Evolutionary conservation across 768 basidiomycete species (phyloP).

Genomic region (Myochromella boudieri): DNA sequence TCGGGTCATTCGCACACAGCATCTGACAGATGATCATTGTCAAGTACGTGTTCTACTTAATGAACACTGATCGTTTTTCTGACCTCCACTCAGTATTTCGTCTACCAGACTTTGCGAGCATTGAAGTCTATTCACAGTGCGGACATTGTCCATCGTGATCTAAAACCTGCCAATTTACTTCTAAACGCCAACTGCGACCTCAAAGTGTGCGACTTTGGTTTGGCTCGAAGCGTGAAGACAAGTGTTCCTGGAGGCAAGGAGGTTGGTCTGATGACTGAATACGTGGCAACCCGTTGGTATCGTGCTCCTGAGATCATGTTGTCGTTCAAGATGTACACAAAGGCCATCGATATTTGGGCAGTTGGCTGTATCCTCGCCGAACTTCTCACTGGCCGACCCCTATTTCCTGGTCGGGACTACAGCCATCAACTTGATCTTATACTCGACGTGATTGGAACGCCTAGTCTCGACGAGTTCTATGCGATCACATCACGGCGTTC

Average conservation of each 20-base stretch:
- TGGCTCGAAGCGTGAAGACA: constrained; percentile 83
- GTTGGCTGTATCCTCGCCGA: constrained; percentile 89
- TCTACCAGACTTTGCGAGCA: constrained; percentile 92
- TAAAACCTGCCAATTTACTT: constrained; percentile 95
- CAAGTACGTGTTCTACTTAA: constrained; percentile 46
- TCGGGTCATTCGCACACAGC: constrained; percentile 87
- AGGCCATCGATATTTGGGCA: constrained; percentile 91
- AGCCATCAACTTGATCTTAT: constrained; percentile 96
- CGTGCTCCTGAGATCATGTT: constrained; percentile 99
- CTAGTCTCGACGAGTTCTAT: constrained; percentile 96
- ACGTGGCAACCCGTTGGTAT: constrained; percentile 98
- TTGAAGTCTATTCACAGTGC: constrained; percentile 96
- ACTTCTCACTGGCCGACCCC: constrained; percentile 92
- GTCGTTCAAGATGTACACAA: constrained; percentile 98
- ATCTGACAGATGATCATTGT: constrained; percentile 88
- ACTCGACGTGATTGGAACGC: constrained; percentile 94
- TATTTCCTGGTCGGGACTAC: constrained; percentile 96
- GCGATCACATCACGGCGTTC: constrained; percentile 91
- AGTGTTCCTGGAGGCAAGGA: constrained; percentile 83
- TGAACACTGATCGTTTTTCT: background rate
- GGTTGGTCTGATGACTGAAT: constrained; percentile 92
- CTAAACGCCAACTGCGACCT: constrained; percentile 96
- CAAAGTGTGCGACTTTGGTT: constrained; percentile 94
- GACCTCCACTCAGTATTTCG: constrained; percentile 64
- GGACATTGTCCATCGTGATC: constrained; percentile 93